Evolutionary conservation across 768 basidiomycete genomes (phyloP).

Genomic region (Naganishia onofrii): DNA sequence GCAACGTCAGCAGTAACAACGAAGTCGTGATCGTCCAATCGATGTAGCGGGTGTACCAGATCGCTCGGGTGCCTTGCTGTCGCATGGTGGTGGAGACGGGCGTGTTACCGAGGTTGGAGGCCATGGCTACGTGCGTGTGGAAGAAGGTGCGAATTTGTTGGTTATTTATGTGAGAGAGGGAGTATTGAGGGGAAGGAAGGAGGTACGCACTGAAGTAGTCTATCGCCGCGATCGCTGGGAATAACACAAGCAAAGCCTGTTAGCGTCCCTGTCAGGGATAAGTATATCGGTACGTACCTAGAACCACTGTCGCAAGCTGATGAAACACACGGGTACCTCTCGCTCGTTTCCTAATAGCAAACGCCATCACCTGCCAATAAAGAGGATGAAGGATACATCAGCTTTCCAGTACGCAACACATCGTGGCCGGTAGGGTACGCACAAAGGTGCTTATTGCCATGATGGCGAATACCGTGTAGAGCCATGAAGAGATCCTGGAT

Average conservation of each 20-base stretch:
- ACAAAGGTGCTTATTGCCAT: constrained; percentile 11
- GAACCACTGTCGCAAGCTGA: constrained; percentile 57
- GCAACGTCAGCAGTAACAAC: constrained; percentile 14
- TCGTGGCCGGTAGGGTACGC: background rate
- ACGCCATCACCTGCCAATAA: constrained; percentile 6
- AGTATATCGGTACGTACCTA: constrained; percentile 54
- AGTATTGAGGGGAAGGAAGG: too few relatives aligned
- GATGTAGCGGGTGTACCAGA: constrained; percentile 59
- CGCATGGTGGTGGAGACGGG: constrained; percentile 56
- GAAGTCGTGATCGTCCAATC: constrained; percentile 16
- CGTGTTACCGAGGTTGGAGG: constrained; percentile 60
- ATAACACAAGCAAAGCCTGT: background rate
- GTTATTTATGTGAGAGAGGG: background rate
- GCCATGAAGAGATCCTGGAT: constrained; percentile 8
- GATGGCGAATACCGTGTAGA: constrained; percentile 13
- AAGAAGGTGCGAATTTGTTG: constrained; percentile 34
- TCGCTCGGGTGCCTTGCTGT: constrained; percentile 44
- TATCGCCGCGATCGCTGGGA: constrained; percentile 8
- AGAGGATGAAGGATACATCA: background rate
- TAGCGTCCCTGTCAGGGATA: background rate
- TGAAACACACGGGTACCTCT: constrained; percentile 58
- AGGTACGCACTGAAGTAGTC: constrained; percentile 7
- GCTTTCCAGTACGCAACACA: too few relatives aligned
- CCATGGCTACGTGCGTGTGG: constrained; percentile 61
- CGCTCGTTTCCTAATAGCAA: constrained; percentile 38